Conservation (phyloP, 108 stramenopile genomes). For the Pinguiococcus pyrenoidosus region DNA sequence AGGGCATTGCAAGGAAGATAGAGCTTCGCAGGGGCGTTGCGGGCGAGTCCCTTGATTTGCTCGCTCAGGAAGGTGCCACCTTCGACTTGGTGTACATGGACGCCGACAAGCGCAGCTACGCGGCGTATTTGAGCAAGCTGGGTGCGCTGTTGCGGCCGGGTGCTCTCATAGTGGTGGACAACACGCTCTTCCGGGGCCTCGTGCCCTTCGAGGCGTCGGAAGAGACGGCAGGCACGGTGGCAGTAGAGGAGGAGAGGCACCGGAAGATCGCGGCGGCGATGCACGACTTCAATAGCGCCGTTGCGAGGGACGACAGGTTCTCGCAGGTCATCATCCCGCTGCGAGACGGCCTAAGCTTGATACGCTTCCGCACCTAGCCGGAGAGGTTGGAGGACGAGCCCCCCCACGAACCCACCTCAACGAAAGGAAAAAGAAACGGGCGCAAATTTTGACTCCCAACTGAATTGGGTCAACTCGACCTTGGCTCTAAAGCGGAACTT, state of each 20-base stretch:
- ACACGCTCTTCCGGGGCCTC: slow-evolving; percentile 78
- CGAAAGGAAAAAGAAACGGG: too few relatives aligned
- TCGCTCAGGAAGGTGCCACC: slow-evolving; percentile 35
- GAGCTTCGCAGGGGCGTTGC: neutral
- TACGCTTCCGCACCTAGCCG: too few relatives aligned
- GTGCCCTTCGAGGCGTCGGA: slow-evolving; percentile 28
- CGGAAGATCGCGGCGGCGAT: slow-evolving; percentile 63
- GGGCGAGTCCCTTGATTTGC: slow-evolving; percentile 46
- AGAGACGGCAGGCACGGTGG: neutral
- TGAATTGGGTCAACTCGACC: too few relatives aligned
- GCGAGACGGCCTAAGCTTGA: slow-evolving; percentile 71
- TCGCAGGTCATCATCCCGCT: slow-evolving; percentile 65
- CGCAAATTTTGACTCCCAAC: too few relatives aligned
- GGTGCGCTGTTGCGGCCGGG: slow-evolving; percentile 54
- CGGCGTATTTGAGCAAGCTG: slow-evolving; percentile 59
- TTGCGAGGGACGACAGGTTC: slow-evolving; percentile 49
- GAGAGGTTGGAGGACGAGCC: too few relatives aligned
- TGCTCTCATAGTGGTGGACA: slow-evolving; percentile 68
- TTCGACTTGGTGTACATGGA: slow-evolving; percentile 80
- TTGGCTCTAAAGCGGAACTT: too few relatives aligned
- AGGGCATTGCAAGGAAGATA: neutral
- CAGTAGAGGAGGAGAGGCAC: slow-evolving; percentile 23
- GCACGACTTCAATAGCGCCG: slow-evolving; percentile 69
- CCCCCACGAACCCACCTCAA: too few relatives aligned
- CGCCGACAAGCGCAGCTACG: slow-evolving; percentile 67